A percentile compares a stretch with the other conserved stretches of the same genome.
Evolutionary conservation across 352 stramenopile species (phyloP).

Genomic region (Thraustochytrium sp.): DNA sequence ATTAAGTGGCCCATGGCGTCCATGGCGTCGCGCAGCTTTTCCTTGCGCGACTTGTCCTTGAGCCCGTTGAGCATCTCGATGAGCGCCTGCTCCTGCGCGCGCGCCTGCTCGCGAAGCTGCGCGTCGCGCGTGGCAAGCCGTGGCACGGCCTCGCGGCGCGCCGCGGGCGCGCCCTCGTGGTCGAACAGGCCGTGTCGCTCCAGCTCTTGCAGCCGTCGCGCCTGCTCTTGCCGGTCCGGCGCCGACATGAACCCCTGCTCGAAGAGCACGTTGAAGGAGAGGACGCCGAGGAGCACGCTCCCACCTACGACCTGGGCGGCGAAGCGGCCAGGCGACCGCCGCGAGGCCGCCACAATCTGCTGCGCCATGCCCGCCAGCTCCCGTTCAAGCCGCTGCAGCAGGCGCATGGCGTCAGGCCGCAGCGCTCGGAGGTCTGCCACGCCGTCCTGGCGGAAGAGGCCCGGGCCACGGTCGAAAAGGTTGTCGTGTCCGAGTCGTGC

Average conservation of each 20-base stretch:
- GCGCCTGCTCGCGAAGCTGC: background rate
- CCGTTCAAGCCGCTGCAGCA: too few species aligned
- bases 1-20: background rate
- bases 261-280: background rate
- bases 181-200: background rate
- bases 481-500: too few species aligned
- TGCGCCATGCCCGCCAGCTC: too few species aligned
- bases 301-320: background rate
- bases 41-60: conserved; percentile 4
- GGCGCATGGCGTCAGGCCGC: too few species aligned
- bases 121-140: background rate
- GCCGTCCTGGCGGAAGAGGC: too few species aligned
- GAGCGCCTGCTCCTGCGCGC: background rate
- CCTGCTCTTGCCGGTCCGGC: background rate
- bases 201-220: background rate
- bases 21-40: background rate
- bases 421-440: too few species aligned
- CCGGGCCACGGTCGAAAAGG: too few species aligned
- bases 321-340: background rate
- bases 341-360: background rate
- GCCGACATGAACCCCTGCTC: background rate
- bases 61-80: conserved; percentile 1
- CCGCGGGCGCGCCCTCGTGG: background rate
- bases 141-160: background rate
- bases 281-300: background rate